Evolutionary conservation across 108 stramenopile species (phyloP).

Genomic region (Nitzschia palea): DNA sequence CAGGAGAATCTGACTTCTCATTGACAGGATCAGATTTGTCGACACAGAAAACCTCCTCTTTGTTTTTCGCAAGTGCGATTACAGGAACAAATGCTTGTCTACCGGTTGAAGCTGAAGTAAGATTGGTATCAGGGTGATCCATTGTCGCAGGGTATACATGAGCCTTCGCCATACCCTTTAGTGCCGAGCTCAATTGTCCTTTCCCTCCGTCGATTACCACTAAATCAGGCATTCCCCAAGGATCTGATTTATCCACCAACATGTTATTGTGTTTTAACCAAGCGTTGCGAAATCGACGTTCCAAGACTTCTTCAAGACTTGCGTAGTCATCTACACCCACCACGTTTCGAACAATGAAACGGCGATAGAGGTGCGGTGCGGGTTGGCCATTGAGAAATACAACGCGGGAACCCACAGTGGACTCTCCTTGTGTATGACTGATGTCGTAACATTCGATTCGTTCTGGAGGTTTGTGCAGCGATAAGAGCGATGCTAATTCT

Average conservation of each 20-base stretch:
- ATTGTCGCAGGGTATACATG: constrained; percentile 23
- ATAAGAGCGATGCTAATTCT: constrained; percentile 41
- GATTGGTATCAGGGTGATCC: not conserved
- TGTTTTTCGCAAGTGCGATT: constrained; percentile 50
- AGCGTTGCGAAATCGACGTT: constrained; percentile 53
- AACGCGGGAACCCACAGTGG: constrained; percentile 59
- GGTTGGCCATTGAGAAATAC: constrained; percentile 69
- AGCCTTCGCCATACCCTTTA: constrained; percentile 59
- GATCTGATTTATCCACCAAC: constrained; percentile 32
- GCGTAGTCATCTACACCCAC: constrained; percentile 68
- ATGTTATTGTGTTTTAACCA: constrained; percentile 19
- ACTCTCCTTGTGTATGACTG: constrained; percentile 69
- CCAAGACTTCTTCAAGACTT: constrained; percentile 63
- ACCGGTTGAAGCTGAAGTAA: not conserved
- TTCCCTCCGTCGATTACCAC: constrained; percentile 79
- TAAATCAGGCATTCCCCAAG: constrained; percentile 69
- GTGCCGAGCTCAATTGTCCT: constrained; percentile 71
- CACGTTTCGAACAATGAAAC: constrained; percentile 61
- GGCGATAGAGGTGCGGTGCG: constrained; percentile 49
- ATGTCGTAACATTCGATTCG: constrained; percentile 82
- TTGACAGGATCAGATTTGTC: constrained; percentile 37
- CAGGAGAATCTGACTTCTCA: constrained; percentile 45
- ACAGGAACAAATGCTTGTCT: constrained; percentile 33
- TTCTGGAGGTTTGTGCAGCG: constrained; percentile 35
- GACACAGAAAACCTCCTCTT: constrained; percentile 49